Base-by-base conservation (phyloP, 192 early-diverging fungal genomes). In the Chytriomyces confervae region DNA sequence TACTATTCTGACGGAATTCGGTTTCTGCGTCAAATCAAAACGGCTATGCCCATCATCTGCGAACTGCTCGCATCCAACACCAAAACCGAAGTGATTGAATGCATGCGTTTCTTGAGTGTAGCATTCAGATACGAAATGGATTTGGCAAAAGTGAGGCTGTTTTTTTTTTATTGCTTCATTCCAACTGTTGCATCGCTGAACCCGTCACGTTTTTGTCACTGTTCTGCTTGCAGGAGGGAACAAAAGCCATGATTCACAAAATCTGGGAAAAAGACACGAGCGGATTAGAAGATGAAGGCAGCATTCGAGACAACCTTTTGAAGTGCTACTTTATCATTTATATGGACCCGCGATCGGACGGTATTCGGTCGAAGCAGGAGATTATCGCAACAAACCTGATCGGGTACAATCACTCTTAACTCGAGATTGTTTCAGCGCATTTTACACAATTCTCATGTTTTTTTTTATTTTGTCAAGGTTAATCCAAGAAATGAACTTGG, bases 181-280 rank as follows among this genome's bases (percentile, higher is more conserved):
- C 11, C 20, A 66, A 43, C 3, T 77, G 9, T 69, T n/a, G 45
- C 36, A 36, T 1, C 2, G 4, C 36, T 36, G 36, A 36, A 36
- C 36, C 36, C 36, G 23, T n/a, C 61, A 60, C 49, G 18, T 53
- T 18, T 45, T 57, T 49, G 47, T 45, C 27, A 66, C 11, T 66
- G 20, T 8, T n/a, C 51, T 51, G 20, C 79, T 62, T 68, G 2
- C 72, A 94, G 87, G 92, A 91, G 29, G 98, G 97, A 47, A 91
- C 98, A 65, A 88, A 91, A 51, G 91, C 89, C 76, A 99, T 99
- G 97, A 88, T 96, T 10, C 97, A 98, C 80, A 92, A 98, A 61
- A 92, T 99, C 23, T 99, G 89, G 89, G 86, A 88, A 60, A 90
- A 88, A 69, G 88, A 89, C 66, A 77, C 81, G 44, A 78, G 77